phyloP scores from a whole-genome alignment of 176 grass and related monocot genomes.

The Oryza officinalis region DNA sequence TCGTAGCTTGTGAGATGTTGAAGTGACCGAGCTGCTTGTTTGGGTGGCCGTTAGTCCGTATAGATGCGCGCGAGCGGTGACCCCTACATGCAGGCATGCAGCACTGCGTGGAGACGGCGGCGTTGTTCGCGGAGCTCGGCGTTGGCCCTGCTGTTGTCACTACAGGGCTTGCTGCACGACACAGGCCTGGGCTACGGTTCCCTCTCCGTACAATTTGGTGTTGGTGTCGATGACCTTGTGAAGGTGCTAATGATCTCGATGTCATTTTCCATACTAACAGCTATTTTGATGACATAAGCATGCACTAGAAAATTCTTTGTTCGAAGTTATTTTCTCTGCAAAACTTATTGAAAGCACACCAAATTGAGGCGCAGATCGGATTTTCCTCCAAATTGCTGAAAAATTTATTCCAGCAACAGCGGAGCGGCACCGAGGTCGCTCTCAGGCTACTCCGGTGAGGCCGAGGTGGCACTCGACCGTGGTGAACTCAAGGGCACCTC shows the following conservation, averaged over 20 bases:
- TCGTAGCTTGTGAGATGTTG: not conserved
- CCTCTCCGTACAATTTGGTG: conserved; percentile 65
- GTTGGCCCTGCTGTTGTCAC: conserved; percentile 51
- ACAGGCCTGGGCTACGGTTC: conserved; percentile 57
- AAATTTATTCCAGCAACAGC: too few species aligned
- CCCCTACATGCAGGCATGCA: conserved; percentile 71
- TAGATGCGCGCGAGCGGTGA: conserved; percentile 68
- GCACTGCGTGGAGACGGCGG: conserved; percentile 76
- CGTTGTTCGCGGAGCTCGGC: conserved; percentile 63
- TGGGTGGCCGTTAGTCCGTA: not conserved
- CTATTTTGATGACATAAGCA: conserved; percentile 8
- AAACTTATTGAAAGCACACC: not conserved
- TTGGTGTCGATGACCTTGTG: conserved; percentile 65
- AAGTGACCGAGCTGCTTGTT: conserved; percentile 17
- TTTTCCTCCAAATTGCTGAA: too few species aligned
- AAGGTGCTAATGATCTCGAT: conserved; percentile 61
- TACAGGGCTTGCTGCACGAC: conserved; percentile 85
- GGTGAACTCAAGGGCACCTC: too few species aligned
- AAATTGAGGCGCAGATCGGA: too few species aligned
- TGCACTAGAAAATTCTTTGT: not conserved
- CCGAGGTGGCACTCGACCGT: too few species aligned
- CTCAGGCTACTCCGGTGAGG: too few species aligned
- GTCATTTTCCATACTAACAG: not conserved
- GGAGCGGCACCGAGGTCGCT: too few species aligned
- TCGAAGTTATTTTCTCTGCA: not conserved